phyloP scores from a whole-genome alignment of 495 filamentous ascomycete species.

The Massariosphaeria phaeospora region DNA sequence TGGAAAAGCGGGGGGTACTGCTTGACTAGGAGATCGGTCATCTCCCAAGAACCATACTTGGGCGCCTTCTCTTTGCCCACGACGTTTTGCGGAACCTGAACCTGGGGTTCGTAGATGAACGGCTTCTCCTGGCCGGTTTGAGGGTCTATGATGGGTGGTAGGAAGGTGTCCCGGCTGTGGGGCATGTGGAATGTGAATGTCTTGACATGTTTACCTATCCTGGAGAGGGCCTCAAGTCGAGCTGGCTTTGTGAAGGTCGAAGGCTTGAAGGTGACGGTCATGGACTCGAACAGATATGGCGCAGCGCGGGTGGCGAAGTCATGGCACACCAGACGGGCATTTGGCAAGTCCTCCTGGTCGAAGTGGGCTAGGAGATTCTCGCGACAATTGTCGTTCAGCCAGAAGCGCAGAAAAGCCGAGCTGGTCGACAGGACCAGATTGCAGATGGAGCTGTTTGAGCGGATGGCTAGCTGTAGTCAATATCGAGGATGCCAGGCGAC shows the following conservation, averaged over 20 bases:
- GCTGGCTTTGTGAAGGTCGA: constrained; percentile 64
- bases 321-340: constrained; percentile 50
- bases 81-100: constrained; percentile 35
- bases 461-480: constrained; percentile 25
- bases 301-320: constrained; percentile 48
- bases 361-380: constrained; percentile 43
- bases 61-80: constrained; percentile 41
- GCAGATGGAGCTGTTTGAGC: constrained; percentile 39
- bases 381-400: constrained; percentile 46
- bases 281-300: constrained; percentile 49
- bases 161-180: constrained; percentile 65
- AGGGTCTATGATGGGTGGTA: constrained; percentile 69
- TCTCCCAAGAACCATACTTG: constrained; percentile 62
- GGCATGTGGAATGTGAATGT: constrained; percentile 65
- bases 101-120: constrained; percentile 71
- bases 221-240: constrained; percentile 61
- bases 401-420: constrained; percentile 48
- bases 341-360: constrained; percentile 43
- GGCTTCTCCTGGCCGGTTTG: constrained; percentile 62
- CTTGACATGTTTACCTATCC: constrained; percentile 67
- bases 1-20: constrained; percentile 81
- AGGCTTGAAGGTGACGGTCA: constrained; percentile 59
- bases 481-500: background rate
- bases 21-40: constrained; percentile 64
- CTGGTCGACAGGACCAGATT: constrained; percentile 40